Base-by-base conservation (phyloP, 805 yeast genomes). In the Saturnispora mendoncae region DNA sequence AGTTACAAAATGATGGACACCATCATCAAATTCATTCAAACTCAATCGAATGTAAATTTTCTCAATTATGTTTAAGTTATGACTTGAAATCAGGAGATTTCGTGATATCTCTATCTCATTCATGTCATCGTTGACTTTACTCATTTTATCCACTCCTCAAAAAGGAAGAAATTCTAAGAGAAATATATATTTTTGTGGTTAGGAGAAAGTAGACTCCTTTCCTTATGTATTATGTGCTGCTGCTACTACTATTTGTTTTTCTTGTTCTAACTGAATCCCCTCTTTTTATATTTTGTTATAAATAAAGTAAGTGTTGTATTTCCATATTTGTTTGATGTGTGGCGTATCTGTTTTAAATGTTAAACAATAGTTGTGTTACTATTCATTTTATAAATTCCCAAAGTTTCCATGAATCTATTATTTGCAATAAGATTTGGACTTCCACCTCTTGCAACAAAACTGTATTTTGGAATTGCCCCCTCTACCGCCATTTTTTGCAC, bases 401-500 rank as follows among this genome's bases (percentile, higher is more conserved):
- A 20, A 12, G 26, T 14, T 6, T 13, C 13, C 10, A 13, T 33
- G 13, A 8, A 32, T 4, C 60, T 60, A 45, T 56, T 61, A 24
- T 53, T 54, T 1, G 56, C 75, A 27, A 83, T 65, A 42, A 68
- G 57, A 52, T 83, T 83, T 0, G 87, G 87, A 1, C 83, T 77
- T 13, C 68, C 67, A 2, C 72, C 67, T 46, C 72, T 68, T 12
- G 71, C 54, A 7, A 68, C 49, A 7, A 76, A 47, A 1, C 75
- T 69, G 6, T 65, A 55, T 29, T 64, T 55, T 4, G 74, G 66
- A 20, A 84, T 72, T 2, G 65, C 63, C 30, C 69, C 72, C 28
- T 58, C 56, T 1, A 77, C 65, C 1, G 83, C 66, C 44, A 68
- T 45, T 2, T 66, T 66, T n/a, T 71, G 55, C 8, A 83, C 43